phyloP scores from a whole-genome alignment of 2,329 filamentous ascomycete genomes.

The Exophiala sideris region DNA sequence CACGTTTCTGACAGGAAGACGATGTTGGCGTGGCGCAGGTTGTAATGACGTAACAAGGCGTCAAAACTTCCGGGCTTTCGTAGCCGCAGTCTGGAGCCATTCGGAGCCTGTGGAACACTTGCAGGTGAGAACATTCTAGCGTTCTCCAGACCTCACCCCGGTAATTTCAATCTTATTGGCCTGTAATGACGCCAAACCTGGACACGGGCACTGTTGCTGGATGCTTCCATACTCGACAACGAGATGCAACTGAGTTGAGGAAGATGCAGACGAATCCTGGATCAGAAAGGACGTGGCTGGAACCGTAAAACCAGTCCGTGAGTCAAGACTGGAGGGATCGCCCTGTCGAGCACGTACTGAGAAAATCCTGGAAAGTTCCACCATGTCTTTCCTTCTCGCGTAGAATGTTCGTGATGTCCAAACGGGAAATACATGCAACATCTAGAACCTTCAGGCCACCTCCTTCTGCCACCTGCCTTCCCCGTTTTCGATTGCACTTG shows the following conservation, averaged over 20 bases:
- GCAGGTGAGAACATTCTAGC: too few relatives aligned
- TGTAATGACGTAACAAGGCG: too few relatives aligned
- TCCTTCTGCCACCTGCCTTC: background rate
- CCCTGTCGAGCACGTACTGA: background rate
- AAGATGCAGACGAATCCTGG: background rate
- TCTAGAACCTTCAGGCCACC: constrained; percentile 18
- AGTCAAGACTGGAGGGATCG: background rate
- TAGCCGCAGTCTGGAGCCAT: too few relatives aligned
- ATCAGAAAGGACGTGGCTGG: background rate
- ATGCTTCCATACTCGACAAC: background rate
- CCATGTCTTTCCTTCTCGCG: background rate
- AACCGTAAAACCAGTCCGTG: background rate
- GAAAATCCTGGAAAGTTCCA: background rate
- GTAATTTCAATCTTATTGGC: too few relatives aligned
- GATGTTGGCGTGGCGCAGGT: too few relatives aligned
- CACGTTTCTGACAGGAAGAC: too few relatives aligned
- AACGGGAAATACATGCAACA: constrained; percentile 3
- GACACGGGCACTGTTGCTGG: background rate
- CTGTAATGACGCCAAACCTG: too few relatives aligned
- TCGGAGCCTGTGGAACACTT: too few relatives aligned
- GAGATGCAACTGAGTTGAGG: too few relatives aligned
- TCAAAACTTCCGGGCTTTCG: too few relatives aligned
- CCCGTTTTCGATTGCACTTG: background rate
- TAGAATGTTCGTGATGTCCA: constrained; percentile 8
- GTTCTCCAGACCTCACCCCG: too few relatives aligned